phyloP scores from a whole-genome alignment of 1,139 yeast species.

The Entelexis paramagnoliae region DNA sequence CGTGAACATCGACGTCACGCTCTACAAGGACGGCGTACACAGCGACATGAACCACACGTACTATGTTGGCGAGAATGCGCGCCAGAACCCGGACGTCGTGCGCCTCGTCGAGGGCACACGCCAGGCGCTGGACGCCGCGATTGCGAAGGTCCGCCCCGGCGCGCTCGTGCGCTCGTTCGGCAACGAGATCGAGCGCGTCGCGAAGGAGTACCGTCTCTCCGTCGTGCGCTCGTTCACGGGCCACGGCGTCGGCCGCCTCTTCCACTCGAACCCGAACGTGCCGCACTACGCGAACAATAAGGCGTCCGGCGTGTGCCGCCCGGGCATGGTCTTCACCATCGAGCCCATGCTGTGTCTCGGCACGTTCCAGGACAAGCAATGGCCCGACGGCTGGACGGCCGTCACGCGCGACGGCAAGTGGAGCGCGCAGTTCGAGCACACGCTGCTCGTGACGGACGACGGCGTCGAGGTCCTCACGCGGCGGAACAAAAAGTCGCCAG shows the following conservation, averaged over 20 bases:
- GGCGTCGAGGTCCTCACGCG: conserved; percentile 91
- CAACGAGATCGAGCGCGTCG: conserved; percentile 78
- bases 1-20: conserved; percentile 77
- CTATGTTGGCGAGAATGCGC: conserved; percentile 88
- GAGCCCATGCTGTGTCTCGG: conserved; percentile 97
- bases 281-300: conserved; percentile 92
- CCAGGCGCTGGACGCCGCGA: conserved; percentile 77
- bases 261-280: conserved; percentile 88
- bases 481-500: conserved; percentile 68
- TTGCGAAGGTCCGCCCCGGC: conserved; percentile 83
- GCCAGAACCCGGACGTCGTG: conserved; percentile 60
- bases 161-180: conserved; percentile 80
- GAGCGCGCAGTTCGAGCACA: conserved; percentile 92
- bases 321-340: conserved; percentile 94
- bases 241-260: conserved; percentile 79
- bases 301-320: conserved; percentile 85
- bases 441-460: conserved; percentile 79
- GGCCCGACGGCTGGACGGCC: conserved; percentile 99
- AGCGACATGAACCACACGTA: conserved; percentile 95
- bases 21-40: conserved; percentile 80
- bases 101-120: conserved; percentile 90
- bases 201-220: conserved; percentile 64
- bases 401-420: conserved; percentile 77
- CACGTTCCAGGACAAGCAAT: conserved; percentile 63
- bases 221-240: conserved; percentile 91